Conservation (phyloP, 2,329 filamentous ascomycete species). For the Helminthosporium solani region DNA sequence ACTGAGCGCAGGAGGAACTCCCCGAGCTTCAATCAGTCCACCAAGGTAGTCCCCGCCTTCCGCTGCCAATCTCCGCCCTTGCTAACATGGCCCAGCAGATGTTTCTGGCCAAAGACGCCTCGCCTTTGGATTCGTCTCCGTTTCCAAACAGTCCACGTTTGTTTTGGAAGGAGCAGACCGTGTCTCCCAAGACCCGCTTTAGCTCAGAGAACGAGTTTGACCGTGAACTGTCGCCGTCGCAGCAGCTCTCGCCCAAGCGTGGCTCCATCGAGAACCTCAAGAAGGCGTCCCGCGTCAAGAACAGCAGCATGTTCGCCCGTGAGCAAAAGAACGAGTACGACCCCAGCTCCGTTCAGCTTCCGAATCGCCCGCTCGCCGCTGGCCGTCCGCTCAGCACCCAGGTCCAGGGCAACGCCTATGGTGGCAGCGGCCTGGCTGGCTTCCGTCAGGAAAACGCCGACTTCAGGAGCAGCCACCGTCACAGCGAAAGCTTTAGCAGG, state of each 20-base stretch:
- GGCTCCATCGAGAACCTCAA: conserved; percentile 95
- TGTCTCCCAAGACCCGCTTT: conserved; percentile 61
- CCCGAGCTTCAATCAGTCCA: conserved; percentile 78
- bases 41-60: conserved; percentile 57
- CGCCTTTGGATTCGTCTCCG: conserved; percentile 83
- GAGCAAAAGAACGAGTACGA: conserved; percentile 94
- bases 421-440: conserved; percentile 57
- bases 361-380: conserved; percentile 78
- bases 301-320: conserved; percentile 93
- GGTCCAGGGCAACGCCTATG: conserved; percentile 71
- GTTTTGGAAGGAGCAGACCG: conserved; percentile 81
- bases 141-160: conserved; percentile 72
- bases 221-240: conserved; percentile 55
- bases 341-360: conserved; percentile 70
- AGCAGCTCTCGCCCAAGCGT: conserved; percentile 71
- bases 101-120: conserved; percentile 70
- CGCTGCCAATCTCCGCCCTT: conserved; percentile 4
- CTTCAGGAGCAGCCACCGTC: conserved; percentile 36
- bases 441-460: conserved; percentile 33
- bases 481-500: conserved; percentile 60
- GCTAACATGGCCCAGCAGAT: conserved; percentile 58
- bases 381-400: conserved; percentile 57
- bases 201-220: conserved; percentile 66
- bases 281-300: conserved; percentile 92
- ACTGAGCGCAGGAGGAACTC: conserved; percentile 88